These are phyloP conservation scores for Blakeslea trispora DNA, from an alignment of 371 early-diverging fungal species.

Conservation along the genomic window DNA sequence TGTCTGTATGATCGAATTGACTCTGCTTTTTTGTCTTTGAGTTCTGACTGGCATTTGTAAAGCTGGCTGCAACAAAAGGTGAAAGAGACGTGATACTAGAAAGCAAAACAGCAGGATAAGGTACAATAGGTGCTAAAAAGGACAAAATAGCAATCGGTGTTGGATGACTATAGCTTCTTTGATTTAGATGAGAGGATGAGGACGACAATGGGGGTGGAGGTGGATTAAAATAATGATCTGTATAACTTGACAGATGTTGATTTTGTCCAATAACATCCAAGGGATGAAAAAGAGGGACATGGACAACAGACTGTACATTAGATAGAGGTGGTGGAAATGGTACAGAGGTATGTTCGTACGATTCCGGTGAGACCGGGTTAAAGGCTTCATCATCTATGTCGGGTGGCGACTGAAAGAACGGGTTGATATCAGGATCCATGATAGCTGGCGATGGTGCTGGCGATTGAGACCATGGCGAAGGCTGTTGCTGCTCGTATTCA, in stretches of 20 bases:
- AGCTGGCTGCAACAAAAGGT: conserved; percentile 58
- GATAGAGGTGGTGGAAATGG: conserved; percentile 47
- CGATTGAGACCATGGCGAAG: conserved; percentile 67
- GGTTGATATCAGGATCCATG: conserved; percentile 63
- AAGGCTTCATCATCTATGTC: conserved; percentile 66
- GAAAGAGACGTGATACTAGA: conserved; percentile 47
- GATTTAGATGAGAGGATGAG: too few species aligned
- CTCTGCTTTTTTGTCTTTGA: conserved; percentile 20
- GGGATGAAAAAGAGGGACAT: conserved; percentile 57
- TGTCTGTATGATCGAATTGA: conserved; percentile 8
- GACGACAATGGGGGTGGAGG: too few species aligned
- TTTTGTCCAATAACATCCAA: conserved; percentile 18
- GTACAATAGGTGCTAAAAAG: conserved; percentile 59
- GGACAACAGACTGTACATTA: conserved; percentile 61
- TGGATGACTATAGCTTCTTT: conserved; percentile 22
- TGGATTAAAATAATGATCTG: not conserved
- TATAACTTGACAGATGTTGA: conserved; percentile 1
- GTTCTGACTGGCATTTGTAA: conserved; percentile 40
- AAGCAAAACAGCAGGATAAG: conserved; percentile 58
- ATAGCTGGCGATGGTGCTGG: conserved; percentile 64
- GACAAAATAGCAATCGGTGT: conserved; percentile 64
- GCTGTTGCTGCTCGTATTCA: conserved; percentile 54
- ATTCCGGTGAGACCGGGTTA: conserved; percentile 54
- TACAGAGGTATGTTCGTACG: conserved; percentile 34
- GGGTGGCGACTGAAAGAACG: conserved; percentile 59